Evolutionary conservation across 2,329 filamentous ascomycete genomes (phyloP).

Genomic region (Penicillium italicum): DNA sequence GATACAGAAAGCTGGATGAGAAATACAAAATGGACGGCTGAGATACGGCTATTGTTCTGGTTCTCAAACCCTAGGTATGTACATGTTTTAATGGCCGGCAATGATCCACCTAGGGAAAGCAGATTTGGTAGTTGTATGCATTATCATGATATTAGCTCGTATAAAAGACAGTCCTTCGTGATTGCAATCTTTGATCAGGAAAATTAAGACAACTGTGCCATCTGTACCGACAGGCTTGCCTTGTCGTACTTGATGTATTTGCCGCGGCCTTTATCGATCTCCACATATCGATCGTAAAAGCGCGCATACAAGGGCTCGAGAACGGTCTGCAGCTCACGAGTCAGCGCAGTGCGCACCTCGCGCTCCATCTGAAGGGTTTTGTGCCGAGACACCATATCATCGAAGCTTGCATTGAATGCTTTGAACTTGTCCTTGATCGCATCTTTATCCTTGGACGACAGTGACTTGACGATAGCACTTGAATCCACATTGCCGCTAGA

Average conservation of each 20-base stretch:
- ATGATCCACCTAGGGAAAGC: not conserved
- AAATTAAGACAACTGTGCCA: constrained; percentile 39
- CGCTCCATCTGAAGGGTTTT: constrained; percentile 84
- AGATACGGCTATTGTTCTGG: no score
- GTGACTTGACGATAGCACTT: constrained; percentile 73
- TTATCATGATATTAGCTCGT: constrained; percentile 12
- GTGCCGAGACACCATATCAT: constrained; percentile 80
- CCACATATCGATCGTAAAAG: constrained; percentile 96
- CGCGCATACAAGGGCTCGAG: constrained; percentile 91
- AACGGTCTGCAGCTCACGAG: constrained; percentile 81
- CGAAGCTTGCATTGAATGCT: constrained; percentile 84
- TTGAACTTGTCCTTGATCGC: constrained; percentile 95
- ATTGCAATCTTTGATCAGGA: not conserved
- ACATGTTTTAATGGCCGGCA: not conserved
- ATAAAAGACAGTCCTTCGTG: not conserved
- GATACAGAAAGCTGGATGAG: no score
- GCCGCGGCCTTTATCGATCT: constrained; percentile 94
- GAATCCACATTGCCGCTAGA: constrained; percentile 68
- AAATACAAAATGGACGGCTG: no score
- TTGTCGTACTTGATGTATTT: constrained; percentile 99
- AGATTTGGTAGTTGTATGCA: not conserved
- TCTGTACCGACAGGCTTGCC: constrained; percentile 63
- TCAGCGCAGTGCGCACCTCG: constrained; percentile 77
- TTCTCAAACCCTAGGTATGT: no score
- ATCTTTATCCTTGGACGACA: constrained; percentile 89